Percentiles rank a stretch among this genome's conserved stretches.
Evolutionary conservation across 2,329 filamentous ascomycete genomes (phyloP).

Genomic region (Colletotrichum costaricense): DNA sequence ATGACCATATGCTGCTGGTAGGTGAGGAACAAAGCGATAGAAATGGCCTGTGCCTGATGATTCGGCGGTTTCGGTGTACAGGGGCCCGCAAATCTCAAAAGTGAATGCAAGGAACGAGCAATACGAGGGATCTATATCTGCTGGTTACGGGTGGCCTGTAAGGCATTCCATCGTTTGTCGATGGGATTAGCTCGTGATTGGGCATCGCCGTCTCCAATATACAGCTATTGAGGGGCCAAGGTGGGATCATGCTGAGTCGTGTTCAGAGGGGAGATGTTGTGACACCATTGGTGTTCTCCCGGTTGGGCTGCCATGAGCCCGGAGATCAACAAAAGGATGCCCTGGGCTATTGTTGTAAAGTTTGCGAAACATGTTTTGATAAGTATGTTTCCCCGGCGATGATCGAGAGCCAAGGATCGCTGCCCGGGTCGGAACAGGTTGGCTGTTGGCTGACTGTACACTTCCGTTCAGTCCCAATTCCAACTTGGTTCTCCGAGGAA

Average conservation of each 20-base stretch:
- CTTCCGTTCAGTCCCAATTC: background rate
- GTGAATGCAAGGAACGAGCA: background rate
- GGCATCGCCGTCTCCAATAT: constrained; percentile 1
- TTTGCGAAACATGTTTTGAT: background rate
- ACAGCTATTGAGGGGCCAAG: constrained; percentile 19
- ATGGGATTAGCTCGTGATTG: background rate
- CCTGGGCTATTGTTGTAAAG: background rate
- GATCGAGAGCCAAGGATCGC: background rate
- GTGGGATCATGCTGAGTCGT: constrained; percentile 32
- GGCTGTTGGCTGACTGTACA: background rate
- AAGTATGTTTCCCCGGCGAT: background rate
- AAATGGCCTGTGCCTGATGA: background rate
- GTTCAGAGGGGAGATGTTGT: background rate
- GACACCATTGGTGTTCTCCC: background rate
- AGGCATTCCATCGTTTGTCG: background rate
- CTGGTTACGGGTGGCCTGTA: background rate
- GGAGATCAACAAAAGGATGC: background rate
- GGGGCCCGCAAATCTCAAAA: background rate
- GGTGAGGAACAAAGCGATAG: background rate
- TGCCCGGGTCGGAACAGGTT: background rate
- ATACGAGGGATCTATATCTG: background rate
- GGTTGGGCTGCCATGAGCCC: background rate
- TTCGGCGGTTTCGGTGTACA: background rate
- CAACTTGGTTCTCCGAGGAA: background rate
- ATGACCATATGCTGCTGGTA: background rate